Percentiles rank a stretch among this genome's conserved stretches.
phyloP scores from a whole-genome alignment of 2,329 filamentous ascomycete genomes.

The Coniella lustricola region DNA sequence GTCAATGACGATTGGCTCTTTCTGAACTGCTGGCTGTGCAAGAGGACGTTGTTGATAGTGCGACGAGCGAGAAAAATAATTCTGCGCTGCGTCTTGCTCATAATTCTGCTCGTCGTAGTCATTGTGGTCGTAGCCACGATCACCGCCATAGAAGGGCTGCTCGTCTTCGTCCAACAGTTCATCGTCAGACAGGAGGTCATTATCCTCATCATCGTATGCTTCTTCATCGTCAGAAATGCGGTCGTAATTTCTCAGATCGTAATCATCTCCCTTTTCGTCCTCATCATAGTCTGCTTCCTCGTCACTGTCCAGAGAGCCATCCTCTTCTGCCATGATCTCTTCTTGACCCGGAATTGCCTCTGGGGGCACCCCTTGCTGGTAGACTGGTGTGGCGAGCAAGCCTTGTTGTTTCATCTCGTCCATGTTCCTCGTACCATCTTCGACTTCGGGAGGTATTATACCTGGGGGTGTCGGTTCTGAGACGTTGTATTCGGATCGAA shows the following conservation, averaged over 20 bases:
- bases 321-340: slow-evolving; percentile 18
- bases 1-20: slow-evolving; percentile 37
- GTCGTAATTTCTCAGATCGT: slow-evolving; percentile 25
- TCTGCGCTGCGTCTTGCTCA: slow-evolving; percentile 12
- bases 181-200: slow-evolving; percentile 8
- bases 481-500: slow-evolving; percentile 2
- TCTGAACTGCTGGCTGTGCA: slow-evolving; percentile 17
- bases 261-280: slow-evolving; percentile 24
- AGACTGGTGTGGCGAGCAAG: slow-evolving; percentile 9
- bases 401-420: slow-evolving; percentile 14
- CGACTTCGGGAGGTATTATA: slow-evolving; percentile 14
- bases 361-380: slow-evolving; percentile 10
- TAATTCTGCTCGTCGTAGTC: slow-evolving; percentile 22
- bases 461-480: slow-evolving; percentile 1
- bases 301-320: slow-evolving; percentile 18
- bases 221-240: slow-evolving; percentile 24
- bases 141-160: slow-evolving; percentile 17
- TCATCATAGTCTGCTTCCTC: slow-evolving; percentile 25
- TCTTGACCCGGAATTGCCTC: slow-evolving; percentile 7
- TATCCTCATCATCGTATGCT: slow-evolving; percentile 16
- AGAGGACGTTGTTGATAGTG: not conserved
- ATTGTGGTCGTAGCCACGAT: slow-evolving; percentile 15
- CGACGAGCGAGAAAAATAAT: not conserved
- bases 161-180: slow-evolving; percentile 16
- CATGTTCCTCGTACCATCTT: slow-evolving; percentile 13